Evolutionary conservation across 1,284 basidiomycete genomes (phyloP), one percentile per base, ranked within the genome.

Genomic region (Ustilago trichophora): DNA sequence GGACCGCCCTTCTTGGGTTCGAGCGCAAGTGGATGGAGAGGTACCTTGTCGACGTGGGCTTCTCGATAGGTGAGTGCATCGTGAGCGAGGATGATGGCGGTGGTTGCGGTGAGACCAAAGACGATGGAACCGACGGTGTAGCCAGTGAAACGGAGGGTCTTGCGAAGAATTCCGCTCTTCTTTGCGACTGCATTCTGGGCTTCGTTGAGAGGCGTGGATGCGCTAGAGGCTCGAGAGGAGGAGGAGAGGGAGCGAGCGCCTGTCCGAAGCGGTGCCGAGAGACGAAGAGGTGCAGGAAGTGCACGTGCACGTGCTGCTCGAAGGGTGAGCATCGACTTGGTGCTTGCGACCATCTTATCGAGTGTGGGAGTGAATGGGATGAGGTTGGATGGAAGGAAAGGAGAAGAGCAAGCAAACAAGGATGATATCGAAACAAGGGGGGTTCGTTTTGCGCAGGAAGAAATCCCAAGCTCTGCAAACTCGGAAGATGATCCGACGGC

Each of bases 31-130:
- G 72, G 73, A 6, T 41, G 27, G n/a, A 69, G 36, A 12, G 76
- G 73, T 2, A 78, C 62, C 11, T 75, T 72, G 29, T 50, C 70
- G 41, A 77, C 42, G 53, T 77, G 70, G 1, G 52, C 53, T 37
- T 75, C 73, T 29, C 58, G 55, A 31, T 78, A 78, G 33, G 76
- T 78, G 27, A 76, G 49, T 5, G 74, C 64, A 40, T 78, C 76
- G 54, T 78, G 70, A 12, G 47, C 67, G 26, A 78, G 64, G 36
- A 78, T 66, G 60, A 70, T 48, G 29, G 41, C 63, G 32, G 68
- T 63, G 25, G 66, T 54, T 10, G 67, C 67, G 22, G 49, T 33
- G 48, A 78, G 38, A 40, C 72, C 71, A 52, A 78, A 76, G 41
- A 69, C 58, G 65, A 76, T 68, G 41, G 71, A 74, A 16, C 63